Base-by-base conservation (phyloP, 148 eudicot genomes). In the Agrostemma githago region DNA sequence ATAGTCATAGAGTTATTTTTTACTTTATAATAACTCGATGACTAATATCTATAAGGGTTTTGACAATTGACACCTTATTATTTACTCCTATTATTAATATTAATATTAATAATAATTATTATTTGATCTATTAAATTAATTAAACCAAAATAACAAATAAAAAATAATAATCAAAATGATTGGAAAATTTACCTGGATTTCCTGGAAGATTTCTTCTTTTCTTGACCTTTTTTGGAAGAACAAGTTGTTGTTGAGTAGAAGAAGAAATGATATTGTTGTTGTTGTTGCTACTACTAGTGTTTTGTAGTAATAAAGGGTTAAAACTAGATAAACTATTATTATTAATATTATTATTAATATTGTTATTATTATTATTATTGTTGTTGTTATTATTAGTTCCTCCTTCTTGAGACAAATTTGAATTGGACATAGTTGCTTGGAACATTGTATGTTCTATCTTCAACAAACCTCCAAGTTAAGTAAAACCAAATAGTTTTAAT, bases 151-250 rank as follows among this genome's bases (percentile, higher is more conserved):
- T 56, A 10, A n/a, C n/a, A 42, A 19, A 2, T 5, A 53, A 11
- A 72, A n/a, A 9, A 19, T 19, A 67, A 41, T 16, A 42, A 46
- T 39, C 16, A 20, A 54, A 63, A 68, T 26, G 10, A 21, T 39
- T 0, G 46, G 20, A 34, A 20, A 59, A n/a, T 20, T 62, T 72
- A 92, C 98, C 98, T 79, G 98, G 98, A 61, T 93, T 90, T 68
- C 98, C 96, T 6, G 96, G 98, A 75, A 87, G 96, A 71, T 80
- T 93, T 86, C 98, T 90, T 81, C 87, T 93, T 81, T 85, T 93
- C 91, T 93, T 93, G 76, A 82, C 74, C 81, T 88, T 92, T 69
- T 82, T 84, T 21, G 83, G 88, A 53, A 53, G 73, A 34, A 17
- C 14, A 12, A 26, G 69, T 48, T 63, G 78, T 62, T 74, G 84